Evolutionary conservation across 2,329 filamentous ascomycete species (phyloP).

Genomic region (Monilinia laxa): DNA sequence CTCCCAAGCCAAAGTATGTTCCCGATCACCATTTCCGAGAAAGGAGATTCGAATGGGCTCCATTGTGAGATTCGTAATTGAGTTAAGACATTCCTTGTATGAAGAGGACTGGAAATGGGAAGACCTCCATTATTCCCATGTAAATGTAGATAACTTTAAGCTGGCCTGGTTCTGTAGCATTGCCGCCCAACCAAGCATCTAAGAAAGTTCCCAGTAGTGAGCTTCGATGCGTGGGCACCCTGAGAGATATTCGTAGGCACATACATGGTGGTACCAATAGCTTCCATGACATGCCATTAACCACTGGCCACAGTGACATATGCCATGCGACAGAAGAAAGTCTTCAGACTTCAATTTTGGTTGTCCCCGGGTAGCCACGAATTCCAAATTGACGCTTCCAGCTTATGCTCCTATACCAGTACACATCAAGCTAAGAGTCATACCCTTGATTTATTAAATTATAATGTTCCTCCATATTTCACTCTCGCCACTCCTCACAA

Average conservation of each 20-base stretch:
- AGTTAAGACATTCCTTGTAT: neutral
- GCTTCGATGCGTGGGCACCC: neutral
- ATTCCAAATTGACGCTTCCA: neutral
- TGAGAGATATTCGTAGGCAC: neutral
- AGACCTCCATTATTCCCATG: neutral
- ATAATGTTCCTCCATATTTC: neutral
- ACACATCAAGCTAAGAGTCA: neutral
- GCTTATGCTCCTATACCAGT: neutral
- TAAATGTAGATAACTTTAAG: neutral
- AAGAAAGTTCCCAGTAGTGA: neutral
- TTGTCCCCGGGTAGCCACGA: neutral
- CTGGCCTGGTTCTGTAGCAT: too few relatives aligned
- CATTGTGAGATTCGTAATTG: neutral
- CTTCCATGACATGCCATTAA: neutral
- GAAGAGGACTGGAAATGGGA: neutral
- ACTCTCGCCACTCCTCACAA: conserved; percentile 54
- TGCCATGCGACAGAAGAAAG: neutral
- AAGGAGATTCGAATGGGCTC: neutral
- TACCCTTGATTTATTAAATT: neutral
- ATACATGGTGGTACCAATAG: neutral
- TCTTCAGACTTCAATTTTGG: neutral
- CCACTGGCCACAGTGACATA: neutral
- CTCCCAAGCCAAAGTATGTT: neutral
- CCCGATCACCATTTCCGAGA: neutral
- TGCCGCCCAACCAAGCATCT: neutral